phyloP scores from a whole-genome alignment of 73 alveolate genomes.

The Urostyla sp. region DNA sequence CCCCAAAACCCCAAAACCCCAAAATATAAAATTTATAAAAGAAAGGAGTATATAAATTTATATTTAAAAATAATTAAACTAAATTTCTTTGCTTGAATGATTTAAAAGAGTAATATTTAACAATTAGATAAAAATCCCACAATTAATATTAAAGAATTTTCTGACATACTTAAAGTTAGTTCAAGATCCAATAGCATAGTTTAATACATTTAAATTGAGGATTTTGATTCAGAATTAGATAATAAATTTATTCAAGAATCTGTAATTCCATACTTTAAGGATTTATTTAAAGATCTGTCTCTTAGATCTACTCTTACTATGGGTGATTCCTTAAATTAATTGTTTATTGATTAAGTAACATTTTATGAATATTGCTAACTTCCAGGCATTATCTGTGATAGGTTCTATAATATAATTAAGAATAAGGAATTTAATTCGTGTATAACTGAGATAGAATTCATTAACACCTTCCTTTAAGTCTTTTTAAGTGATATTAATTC shows the following conservation, averaged over 20 bases:
- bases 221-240: slow-evolving; percentile 48
- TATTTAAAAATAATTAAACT: no score
- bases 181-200: no score
- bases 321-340: slow-evolving; percentile 11
- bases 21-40: no score
- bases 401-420: slow-evolving; percentile 30
- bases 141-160: no score
- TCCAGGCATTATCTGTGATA: slow-evolving; percentile 49
- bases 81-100: no score
- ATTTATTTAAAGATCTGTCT: slow-evolving; percentile 40
- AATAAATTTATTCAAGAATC: slow-evolving; percentile 51
- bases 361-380: slow-evolving; percentile 35
- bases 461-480: slow-evolving; percentile 24
- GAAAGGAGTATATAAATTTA: no score
- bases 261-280: slow-evolving; percentile 52
- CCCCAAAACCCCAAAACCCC: no score
- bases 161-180: no score
- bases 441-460: slow-evolving; percentile 13
- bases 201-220: slow-evolving; percentile 47
- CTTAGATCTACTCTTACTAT: slow-evolving; percentile 14
- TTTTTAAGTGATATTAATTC: slow-evolving; percentile 42
- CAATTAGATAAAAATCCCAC: no score
- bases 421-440: slow-evolving; percentile 14
- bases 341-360: slow-evolving; percentile 40
- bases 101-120: no score